Base-by-base conservation (phyloP, 768 basidiomycete genomes). In the Symmetrospora coprosmae region DNA sequence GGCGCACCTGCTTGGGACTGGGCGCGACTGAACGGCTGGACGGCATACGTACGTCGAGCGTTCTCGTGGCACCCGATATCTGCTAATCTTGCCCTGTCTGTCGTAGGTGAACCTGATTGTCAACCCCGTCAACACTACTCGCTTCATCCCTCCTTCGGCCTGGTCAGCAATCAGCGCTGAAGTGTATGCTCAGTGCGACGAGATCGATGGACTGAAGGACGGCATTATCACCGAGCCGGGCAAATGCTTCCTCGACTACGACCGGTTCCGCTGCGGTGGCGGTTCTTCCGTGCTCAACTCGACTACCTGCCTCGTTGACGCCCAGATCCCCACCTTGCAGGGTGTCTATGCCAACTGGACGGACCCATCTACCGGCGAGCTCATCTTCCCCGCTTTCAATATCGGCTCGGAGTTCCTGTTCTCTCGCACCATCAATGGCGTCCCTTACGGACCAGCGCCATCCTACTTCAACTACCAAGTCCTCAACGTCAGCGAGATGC, bases 181-280 rank as follows among this genome's bases (percentile, higher is more conserved):
- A 9, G 65, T 66, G 27, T 33, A 60, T 3, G 17, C 28, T 0
- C 66, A 68, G 43, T 68, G 67, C 53, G 67, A 68, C 60, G 59
- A 33, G n/a, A 46, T 62, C 16, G 67, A 68, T 41, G 64, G 65
- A 2, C 28, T 68, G 21, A 70, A 71, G 58, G 73, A 73, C 37
- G 67, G 68, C 9, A 63, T 73, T 52, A 65, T 73, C 47, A 69
- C 70, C 19, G 71, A 72, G 52, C 69, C 73, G 9, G 59, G 66
- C 46, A 66, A 68, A 48, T 70, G 68, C 34, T 66, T 70, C 27
- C 73, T 73, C 6, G 69, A 68, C 33, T 55, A 35, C 38, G 25
- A 41, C 6, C 37, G 40, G 31, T 55, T 55, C 38, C 27, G 52
- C 6, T 55, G 52, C 19, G 23, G 39, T 39, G 52, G 52, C 4